These are phyloP conservation scores for Neostapfia colusana DNA, from an alignment of 176 grass and related monocot species.

Conservation along the genomic window DNA sequence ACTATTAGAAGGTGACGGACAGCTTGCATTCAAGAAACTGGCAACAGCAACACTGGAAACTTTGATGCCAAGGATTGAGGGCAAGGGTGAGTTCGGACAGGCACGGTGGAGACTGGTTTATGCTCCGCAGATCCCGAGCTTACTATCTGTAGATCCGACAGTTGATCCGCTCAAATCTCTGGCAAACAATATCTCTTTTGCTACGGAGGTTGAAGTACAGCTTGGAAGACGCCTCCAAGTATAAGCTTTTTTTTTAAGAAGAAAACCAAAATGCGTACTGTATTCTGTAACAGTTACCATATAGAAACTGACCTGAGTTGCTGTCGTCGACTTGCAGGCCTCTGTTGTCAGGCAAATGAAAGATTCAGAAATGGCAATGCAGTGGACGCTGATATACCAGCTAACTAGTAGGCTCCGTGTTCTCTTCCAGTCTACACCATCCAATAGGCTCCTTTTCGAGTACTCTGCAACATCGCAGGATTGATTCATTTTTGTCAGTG, in stretches of 20 bases:
- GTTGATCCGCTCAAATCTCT: constrained; percentile 95
- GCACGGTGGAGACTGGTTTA: constrained; percentile 94
- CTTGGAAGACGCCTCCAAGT: constrained; percentile 93
- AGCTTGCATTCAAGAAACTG: constrained; percentile 97
- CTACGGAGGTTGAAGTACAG: constrained; percentile 92
- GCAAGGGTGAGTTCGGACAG: constrained; percentile 95
- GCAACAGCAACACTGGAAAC: constrained; percentile 93
- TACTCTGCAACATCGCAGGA: constrained; percentile 86
- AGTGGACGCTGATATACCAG: constrained; percentile 88
- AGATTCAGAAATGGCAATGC: constrained; percentile 98
- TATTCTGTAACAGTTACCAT: background rate
- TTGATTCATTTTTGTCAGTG: constrained; percentile 42
- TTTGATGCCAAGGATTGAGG: constrained; percentile 95
- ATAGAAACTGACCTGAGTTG: constrained; percentile 10
- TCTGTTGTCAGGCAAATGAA: constrained; percentile 99
- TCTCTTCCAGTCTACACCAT: constrained; percentile 92
- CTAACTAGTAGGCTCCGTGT: constrained; percentile 83
- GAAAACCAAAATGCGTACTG: background rate
- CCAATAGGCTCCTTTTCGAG: constrained; percentile 96
- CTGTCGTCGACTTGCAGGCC: constrained; percentile 50
- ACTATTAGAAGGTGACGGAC: constrained; percentile 84
- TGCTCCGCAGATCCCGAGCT: constrained; percentile 83
- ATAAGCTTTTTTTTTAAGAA: constrained; percentile 19
- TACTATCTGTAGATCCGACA: constrained; percentile 91
- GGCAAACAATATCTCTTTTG: constrained; percentile 95